Percentiles rank a stretch among this genome's conserved stretches.
These are phyloP conservation scores for Cyberlindnera mississippiensis DNA, from an alignment of 805 yeast species.

Conservation along the genomic window DNA sequence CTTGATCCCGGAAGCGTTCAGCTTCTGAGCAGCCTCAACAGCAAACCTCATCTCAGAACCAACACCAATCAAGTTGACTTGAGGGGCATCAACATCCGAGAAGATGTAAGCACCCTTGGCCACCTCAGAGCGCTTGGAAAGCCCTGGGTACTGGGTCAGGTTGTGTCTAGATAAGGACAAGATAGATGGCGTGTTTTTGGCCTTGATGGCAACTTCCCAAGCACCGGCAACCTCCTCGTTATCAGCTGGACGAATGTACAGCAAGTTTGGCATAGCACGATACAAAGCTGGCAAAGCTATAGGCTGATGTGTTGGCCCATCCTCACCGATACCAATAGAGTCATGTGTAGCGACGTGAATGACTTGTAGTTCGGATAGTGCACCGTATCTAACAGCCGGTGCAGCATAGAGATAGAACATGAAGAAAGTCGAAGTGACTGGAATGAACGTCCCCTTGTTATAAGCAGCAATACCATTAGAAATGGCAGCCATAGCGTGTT, in stretches of 20 bases:
- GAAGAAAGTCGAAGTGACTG: conserved; percentile 96
- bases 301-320: conserved; percentile 92
- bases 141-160: conserved; percentile 89
- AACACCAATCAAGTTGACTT: conserved; percentile 76
- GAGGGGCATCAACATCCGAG: conserved; percentile 54
- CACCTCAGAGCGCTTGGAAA: conserved; percentile 79
- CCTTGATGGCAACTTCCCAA: conserved; percentile 59
- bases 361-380: conserved; percentile 76
- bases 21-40: conserved; percentile 74
- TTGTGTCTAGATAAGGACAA: conserved; percentile 81
- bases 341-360: conserved; percentile 88
- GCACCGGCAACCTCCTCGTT: conserved; percentile 87
- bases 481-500: conserved; percentile 98
- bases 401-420: conserved; percentile 84
- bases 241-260: conserved; percentile 91
- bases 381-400: conserved; percentile 82
- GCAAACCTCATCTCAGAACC: conserved; percentile 88
- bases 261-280: conserved; percentile 76
- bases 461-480: conserved; percentile 94
- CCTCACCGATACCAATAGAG: conserved; percentile 87
- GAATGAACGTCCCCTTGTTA: conserved; percentile 70
- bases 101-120: conserved; percentile 89
- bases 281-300: conserved; percentile 81
- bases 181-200: conserved; percentile 62
- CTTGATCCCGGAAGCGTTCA: conserved; percentile 59